A percentile compares a stretch with the other conserved stretches of the same genome.
phyloP scores from a whole-genome alignment of 164 flowering plant species.

The Akebia trifoliata region DNA sequence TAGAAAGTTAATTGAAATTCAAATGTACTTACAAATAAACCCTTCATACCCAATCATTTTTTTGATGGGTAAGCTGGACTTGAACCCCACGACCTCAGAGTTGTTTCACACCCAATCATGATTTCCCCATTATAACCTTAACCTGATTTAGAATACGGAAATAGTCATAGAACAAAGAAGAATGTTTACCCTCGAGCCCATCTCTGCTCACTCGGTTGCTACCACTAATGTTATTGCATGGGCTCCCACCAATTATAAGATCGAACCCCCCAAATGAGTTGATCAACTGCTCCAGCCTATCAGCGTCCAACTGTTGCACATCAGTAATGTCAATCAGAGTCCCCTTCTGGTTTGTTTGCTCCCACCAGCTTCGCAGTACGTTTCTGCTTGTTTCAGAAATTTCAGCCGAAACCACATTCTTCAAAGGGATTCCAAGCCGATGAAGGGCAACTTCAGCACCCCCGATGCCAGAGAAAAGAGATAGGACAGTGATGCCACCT shows the following conservation, averaged over 20 bases:
- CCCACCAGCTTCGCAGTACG: constrained; percentile 81
- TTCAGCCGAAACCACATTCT: constrained; percentile 79
- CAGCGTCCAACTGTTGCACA: constrained; percentile 43
- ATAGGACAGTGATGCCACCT: constrained; percentile 56
- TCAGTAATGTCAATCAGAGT: constrained; percentile 48
- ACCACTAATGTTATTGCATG: constrained; percentile 84
- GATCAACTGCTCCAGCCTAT: constrained; percentile 42
- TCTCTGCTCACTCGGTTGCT: constrained; percentile 70
- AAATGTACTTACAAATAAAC: no score
- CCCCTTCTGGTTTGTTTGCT: constrained; percentile 77
- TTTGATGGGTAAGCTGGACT: no score
- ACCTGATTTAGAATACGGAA: constrained; percentile 62
- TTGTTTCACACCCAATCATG: constrained; percentile 6
- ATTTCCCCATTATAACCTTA: constrained; percentile 32
- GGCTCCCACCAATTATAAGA: constrained; percentile 81
- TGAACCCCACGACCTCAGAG: no score
- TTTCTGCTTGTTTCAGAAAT: constrained; percentile 67
- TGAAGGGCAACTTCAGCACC: constrained; percentile 93
- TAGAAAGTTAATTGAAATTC: no score
- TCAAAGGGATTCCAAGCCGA: constrained; percentile 72
- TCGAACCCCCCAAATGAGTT: constrained; percentile 61
- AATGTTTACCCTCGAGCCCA: constrained; percentile 84
- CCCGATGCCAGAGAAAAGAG: constrained; percentile 88
- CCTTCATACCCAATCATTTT: no score
- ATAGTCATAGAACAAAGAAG: constrained; percentile 68